Conservation (phyloP, 257 asterid genomes). For the Petunia secreta region DNA sequence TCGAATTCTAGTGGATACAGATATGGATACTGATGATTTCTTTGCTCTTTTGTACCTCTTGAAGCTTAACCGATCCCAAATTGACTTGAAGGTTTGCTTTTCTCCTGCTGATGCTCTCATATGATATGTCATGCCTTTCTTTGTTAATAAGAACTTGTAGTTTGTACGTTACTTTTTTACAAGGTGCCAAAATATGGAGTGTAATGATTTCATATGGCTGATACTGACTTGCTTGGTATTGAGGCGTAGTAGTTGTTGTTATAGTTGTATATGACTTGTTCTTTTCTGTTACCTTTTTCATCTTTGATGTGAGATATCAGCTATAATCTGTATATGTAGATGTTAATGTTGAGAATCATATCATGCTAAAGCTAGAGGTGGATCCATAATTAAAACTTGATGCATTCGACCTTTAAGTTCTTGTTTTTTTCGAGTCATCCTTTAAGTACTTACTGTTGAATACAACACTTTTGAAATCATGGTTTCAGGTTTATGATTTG, state of each 20-base stretch:
- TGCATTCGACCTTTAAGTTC: no score
- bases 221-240: not conserved
- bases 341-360: not conserved
- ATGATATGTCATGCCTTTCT: not conserved
- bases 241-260: not conserved
- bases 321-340: not conserved
- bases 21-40: conserved; percentile 83
- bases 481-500: no score
- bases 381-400: no score
- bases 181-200: no score
- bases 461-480: no score
- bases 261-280: not conserved
- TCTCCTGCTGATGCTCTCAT: not conserved
- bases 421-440: no score
- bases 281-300: not conserved
- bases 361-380: not conserved
- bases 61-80: conserved; percentile 71
- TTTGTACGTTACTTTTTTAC: not conserved
- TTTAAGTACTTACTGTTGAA: no score
- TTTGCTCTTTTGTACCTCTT: conserved; percentile 81
- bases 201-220: no score
- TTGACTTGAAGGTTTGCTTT: conserved; percentile 71
- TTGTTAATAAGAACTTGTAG: not conserved
- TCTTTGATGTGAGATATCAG: not conserved
- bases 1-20: conserved; percentile 82